phyloP scores from a whole-genome alignment of 257 asterid genomes.

The Ligustrum vulgare region DNA sequence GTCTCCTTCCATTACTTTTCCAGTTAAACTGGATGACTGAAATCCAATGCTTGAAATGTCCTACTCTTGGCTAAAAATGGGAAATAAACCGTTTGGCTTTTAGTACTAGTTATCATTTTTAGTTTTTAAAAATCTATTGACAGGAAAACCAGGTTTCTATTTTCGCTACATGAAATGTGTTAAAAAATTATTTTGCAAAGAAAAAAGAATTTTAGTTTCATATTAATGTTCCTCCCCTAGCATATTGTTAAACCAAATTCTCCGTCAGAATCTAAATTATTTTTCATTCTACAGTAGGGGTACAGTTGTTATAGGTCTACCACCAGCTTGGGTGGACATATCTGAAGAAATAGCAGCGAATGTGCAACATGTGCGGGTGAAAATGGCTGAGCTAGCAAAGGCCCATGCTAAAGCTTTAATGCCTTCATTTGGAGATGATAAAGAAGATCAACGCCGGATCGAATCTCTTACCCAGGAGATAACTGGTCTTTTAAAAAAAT shows the following conservation, averaged over 20 bases:
- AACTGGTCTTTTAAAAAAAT: constrained; percentile 73
- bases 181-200: background rate
- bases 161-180: background rate
- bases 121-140: background rate
- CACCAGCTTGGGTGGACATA: constrained; percentile 98
- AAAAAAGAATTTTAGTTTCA: background rate
- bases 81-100: background rate
- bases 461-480: constrained; percentile 93
- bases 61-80: background rate
- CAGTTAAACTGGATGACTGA: background rate
- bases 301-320: constrained; percentile 85
- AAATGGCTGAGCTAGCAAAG: constrained; percentile 85
- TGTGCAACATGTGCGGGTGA: constrained; percentile 70
- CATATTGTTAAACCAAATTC: background rate
- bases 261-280: constrained; percentile 16
- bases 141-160: background rate
- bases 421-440: constrained; percentile 99
- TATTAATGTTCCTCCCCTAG: background rate
- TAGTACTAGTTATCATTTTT: background rate
- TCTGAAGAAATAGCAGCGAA: constrained; percentile 88
- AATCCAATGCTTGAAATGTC: background rate
- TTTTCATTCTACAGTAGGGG: constrained; percentile 57
- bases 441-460: constrained; percentile 88
- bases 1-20: constrained; percentile 5
- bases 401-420: constrained; percentile 99